Evolutionary conservation across 495 filamentous ascomycete species (phyloP), one percentile per base, ranked within the genome.

Genomic region (Aspergillus sclerotioniger): DNA sequence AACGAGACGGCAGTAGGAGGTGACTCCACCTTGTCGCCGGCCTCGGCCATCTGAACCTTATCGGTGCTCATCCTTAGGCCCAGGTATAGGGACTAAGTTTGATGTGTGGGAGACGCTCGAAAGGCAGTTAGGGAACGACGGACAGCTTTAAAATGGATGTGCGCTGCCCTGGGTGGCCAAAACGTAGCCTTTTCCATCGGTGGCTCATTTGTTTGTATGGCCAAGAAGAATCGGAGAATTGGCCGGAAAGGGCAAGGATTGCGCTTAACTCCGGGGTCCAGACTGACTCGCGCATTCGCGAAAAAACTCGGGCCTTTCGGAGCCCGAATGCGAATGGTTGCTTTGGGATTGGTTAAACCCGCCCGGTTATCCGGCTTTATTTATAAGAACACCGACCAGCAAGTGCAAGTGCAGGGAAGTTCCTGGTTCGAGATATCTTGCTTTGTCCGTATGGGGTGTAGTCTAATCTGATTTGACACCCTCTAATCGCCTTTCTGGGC

Each of bases 1-100:
- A 85, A 83, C 20, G 74, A 76, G 19, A 83, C 80, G 0, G 76
- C 65, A n/a, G 67, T 59, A 1, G 70, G 72, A 7, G 74, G 70
- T 17, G 46, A 3, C 47, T 57, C 54, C 3, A 45, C 59, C 51
- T 66, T 41, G 13, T 71, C 54, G 3, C 51, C 64, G 25, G 56
- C 62, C 52, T 51, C 49, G 17, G 25, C 49, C 29, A 53, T 45
- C 6, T 47, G 10, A 2, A 41, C 8, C 47, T 31, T 31, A 7
- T 28, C 16, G 47, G 25, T 16, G 12, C 47, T 32, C 47, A 50
- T 50, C 3, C 28, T 50, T 21, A 3, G 15, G 13, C 25, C 13
- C 16, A 13, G 17, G 47, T 16, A 49, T 15, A n/a, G 28, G 28
- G 9, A 47, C 9, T 47, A 12, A n/a, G 19, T 20, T 17, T 9